Evolutionary conservation across 2,329 filamentous ascomycete genomes (phyloP), one percentile per base, ranked within the genome.

Genomic region (Fusarium sp.): DNA sequence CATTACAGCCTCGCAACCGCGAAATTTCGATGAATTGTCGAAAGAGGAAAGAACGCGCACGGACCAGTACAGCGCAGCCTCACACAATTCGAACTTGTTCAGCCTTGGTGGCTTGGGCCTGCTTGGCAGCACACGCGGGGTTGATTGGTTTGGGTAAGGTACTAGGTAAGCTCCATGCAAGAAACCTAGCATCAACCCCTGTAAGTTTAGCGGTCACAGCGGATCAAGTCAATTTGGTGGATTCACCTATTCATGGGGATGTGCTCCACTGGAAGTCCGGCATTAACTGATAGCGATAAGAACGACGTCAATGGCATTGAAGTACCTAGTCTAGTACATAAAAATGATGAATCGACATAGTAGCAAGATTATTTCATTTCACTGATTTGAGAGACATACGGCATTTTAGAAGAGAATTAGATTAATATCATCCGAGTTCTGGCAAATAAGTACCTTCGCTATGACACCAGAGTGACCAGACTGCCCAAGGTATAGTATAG

Each of bases 21-120:
- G 56, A 64, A 49, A 58, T 53, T 70, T 63, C 40, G 47, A 54
- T 7, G 40, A 20, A n/a, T 22, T 26, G 32, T 28, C 22, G n/a
- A 26, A 9, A 14, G 30, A 37, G 35, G 39, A 14, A 44, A 14
- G 8, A 20, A 24, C 13, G 19, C 28, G 68, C 68, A 71, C 68
- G 39, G 68, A 54, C 62, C 68, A 69, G 4, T 57, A 64, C 7
- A 13, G 2, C 1, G 26, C 56, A 71, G 68, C 65, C 68, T 69
- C 46, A 56, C 43, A 10, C 19, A 28, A 13, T 20, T 26, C 5
- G 20, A 17, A n/a, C 15, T 20, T 22, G 14, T 45, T 50, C 61
- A 71, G 68, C 68, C 68, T 71, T 63, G 67, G 56, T 67, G 65
- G 65, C 65, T 65, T 45, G 22, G 37, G 30, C 28, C 28, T 52